Base-by-base conservation (phyloP, 495 filamentous ascomycete genomes). In the Penicillium lividum region DNA sequence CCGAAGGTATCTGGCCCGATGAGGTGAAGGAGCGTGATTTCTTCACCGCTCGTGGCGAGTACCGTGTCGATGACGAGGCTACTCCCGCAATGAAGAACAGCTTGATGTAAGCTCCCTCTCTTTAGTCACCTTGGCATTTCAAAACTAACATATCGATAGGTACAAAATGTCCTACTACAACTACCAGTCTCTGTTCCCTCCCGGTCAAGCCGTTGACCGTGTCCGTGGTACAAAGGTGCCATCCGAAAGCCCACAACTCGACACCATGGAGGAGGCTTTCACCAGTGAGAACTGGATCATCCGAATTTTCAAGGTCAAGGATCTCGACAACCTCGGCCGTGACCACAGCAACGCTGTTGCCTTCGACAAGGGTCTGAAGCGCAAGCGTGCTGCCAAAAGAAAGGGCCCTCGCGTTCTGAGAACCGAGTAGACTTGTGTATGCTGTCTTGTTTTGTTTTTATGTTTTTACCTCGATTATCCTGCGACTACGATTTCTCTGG, bases 101-200 rank as follows among this genome's bases (percentile, higher is more conserved):
- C 72, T 84, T 99, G 80, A 97, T 99, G 92, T 95, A 85, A 80
- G 90, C 22, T n/a, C 27, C 52, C 38, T 16, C n/a, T 44, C 36
- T 13, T 33, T 43, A 11, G 4, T 40, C 38, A 5, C 8, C 8
- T 45, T 31, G 45, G 22, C 51, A 33, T 9, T 60, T 58, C 33
- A 11, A 16, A 38, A 27, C 58, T 40, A 47, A n/a, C 66, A 83
- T 44, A 9, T 46, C 22, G 10, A 33, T 45, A 96, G 92, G 92
- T 99, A 99, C 84, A 99, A 99, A 84, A 97, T 99, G 95, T 97
- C 92, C 36, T 99, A 98, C 83, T 89, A 97, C 85, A 97, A 97
- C 82, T 99, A 88, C 82, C 85, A 93, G 76, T 76, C 83, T 22
- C 86, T 99, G 58, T 99, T 98, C 84, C 92, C 92, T 13, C 80